These are phyloP conservation scores for Yarrowia galli DNA, from an alignment of 1,139 yeast species.

Conservation along the genomic window DNA sequence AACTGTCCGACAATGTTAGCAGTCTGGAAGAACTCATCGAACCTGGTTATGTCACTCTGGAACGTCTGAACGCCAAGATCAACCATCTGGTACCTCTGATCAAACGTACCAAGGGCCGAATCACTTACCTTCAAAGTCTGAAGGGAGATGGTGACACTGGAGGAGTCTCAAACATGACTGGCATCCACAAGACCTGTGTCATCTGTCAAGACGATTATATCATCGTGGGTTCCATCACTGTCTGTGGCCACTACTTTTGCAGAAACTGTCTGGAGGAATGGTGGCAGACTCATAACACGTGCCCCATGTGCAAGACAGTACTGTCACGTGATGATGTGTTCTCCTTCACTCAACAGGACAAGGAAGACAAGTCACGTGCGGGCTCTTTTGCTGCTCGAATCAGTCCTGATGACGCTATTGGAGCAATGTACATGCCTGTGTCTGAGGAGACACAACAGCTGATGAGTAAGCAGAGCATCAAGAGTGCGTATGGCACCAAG, in stretches of 20 bases:
- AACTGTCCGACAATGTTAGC: constrained; percentile 77
- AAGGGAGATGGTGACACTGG: constrained; percentile 44
- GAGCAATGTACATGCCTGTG: constrained; percentile 17
- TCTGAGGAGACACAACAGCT: constrained; percentile 44
- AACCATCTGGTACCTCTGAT: constrained; percentile 41
- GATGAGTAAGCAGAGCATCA: constrained; percentile 45
- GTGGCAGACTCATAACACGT: constrained; percentile 61
- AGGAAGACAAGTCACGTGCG: constrained; percentile 49
- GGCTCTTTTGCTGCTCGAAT: constrained; percentile 16
- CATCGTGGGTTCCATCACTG: constrained; percentile 72
- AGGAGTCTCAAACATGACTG: constrained; percentile 50
- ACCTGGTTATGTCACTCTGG: constrained; percentile 39
- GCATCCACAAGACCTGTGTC: constrained; percentile 59
- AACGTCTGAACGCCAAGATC: constrained; percentile 42
- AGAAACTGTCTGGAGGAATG: constrained; percentile 77
- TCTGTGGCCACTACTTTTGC: constrained; percentile 92
- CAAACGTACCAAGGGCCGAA: constrained; percentile 50
- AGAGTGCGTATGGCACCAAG: constrained; percentile 75
- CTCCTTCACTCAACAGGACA: constrained; percentile 58
- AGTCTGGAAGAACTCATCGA: constrained; percentile 47
- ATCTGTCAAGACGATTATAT: constrained; percentile 77
- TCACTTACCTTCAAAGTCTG: constrained; percentile 67
- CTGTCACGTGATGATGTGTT: constrained; percentile 60
- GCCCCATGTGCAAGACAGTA: constrained; percentile 79
- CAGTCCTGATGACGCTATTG: constrained; percentile 3